phyloP scores from a whole-genome alignment of 441 rosid species.

The Adansonia gregorii region DNA sequence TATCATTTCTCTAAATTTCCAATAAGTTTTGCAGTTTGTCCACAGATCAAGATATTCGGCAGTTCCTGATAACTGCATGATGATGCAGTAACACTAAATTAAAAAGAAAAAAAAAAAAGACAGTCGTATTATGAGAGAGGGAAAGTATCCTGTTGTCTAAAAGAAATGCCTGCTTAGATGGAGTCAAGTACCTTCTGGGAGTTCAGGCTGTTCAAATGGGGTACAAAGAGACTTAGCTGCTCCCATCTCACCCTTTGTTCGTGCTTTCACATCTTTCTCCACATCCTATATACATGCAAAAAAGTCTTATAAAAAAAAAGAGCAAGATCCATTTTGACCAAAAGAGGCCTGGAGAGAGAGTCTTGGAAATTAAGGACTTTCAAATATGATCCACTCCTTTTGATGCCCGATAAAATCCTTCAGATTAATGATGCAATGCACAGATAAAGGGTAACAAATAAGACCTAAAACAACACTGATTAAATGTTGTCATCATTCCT shows the following conservation, averaged over 20 bases:
- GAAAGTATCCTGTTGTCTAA: neutral
- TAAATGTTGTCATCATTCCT: neutral
- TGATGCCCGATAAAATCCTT: neutral
- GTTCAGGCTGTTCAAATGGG: slow-evolving; percentile 97
- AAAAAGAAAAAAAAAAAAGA: neutral
- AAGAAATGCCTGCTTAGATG: neutral
- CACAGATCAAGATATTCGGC: slow-evolving; percentile 13
- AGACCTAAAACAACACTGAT: neutral
- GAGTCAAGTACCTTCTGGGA: slow-evolving; percentile 72
- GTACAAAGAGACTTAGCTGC: slow-evolving; percentile 94
- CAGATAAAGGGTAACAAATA: neutral
- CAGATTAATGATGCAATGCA: neutral
- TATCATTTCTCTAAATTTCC: slow-evolving; percentile 14
- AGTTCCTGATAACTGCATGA: neutral
- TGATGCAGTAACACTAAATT: neutral
- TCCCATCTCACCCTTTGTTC: slow-evolving; percentile 92
- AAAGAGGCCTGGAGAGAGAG: neutral
- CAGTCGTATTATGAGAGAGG: neutral
- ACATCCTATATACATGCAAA: slow-evolving; percentile 60
- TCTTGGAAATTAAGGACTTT: neutral
- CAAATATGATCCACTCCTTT: slow-evolving; percentile 3
- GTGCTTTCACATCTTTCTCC: slow-evolving; percentile 87
- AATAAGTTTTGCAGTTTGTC: neutral
- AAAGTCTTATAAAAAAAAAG: neutral
- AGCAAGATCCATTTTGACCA: neutral